Base-by-base conservation (phyloP, 139 green algal genomes). In the Chlorella sorokiniana region DNA sequence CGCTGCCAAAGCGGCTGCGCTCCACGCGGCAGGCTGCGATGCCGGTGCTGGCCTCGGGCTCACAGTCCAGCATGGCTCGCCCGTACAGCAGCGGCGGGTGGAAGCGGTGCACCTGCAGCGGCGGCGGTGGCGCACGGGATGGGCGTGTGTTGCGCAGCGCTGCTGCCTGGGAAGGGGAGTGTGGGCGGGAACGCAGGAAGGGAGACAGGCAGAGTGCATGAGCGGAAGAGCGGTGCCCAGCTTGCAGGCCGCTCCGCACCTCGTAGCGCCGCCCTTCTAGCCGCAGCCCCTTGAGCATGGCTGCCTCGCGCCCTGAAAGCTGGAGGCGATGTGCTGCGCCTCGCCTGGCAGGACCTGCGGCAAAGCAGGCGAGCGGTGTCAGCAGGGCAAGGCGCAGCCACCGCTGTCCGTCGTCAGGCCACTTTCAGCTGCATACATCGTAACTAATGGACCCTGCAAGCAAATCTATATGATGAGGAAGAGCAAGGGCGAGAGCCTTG, bases 11-110 rank as follows among this genome's bases (percentile, higher is more conserved):
- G 16, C 45, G 40, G 73, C 73, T 68, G 33, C 73, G 11, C 0
- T 91, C 89, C 48, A 93, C 82, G 74, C 73, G 87, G 80, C 85
- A 91, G 9, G 94, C 45, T 2, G 92, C 92, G 40, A 85, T 86
- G 23, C 92, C 92, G 25, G 87, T 87, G 44, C 86, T 92, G 10
- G 65, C 25, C 70, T 93, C 89, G 23, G 92, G 89, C 18, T 85
- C 83, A 2, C 51, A 65, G 11, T 76, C 88, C 0, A 72, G 81
- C 86, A 94, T 92, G 4, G 84, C 89, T 10, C 92, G 86, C 18
- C 92, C 92, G 81, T 94, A 96, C 37, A 95, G 86, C 0, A 95
- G 81, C 0, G 92, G 92, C 2, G 90, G 90, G 63, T 96, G 91
- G 45, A 93, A 86, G 5, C 92, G 79, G 78, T 94, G 90, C 10